Evolutionary conservation across 2,329 filamentous ascomycete genomes (phyloP), one percentile per base, ranked within the genome.

Genomic region (Cladophialophora exuberans): DNA sequence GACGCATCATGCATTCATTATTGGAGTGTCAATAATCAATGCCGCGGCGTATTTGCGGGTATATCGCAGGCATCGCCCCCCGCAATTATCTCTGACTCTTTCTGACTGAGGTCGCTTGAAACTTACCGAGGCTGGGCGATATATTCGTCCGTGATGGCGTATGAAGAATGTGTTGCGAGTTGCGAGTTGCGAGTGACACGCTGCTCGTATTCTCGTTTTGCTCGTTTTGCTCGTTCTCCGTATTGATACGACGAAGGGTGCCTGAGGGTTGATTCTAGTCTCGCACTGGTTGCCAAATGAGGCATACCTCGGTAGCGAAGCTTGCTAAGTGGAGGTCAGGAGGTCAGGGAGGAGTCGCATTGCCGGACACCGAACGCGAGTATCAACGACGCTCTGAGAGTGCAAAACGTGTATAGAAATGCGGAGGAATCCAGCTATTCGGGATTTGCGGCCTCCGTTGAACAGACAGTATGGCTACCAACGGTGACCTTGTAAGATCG

Each of bases 11-110:
- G n/a, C n/a, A n/a, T n/a, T n/a, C n/a, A n/a, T n/a, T n/a, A n/a
- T n/a, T n/a, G n/a, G n/a, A n/a, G n/a, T n/a, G n/a, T n/a, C n/a
- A n/a, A n/a, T n/a, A n/a, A n/a, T n/a, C 4, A 17, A n/a, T 38
- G 35, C 46, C 46, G 46, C 46, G 46, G 46, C 23, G 33, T 17
- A 38, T 39, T 30, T 6, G 46, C 46, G 46, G 46, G 17, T 49
- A 49, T 38, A 20, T 10, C 17, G 18, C 3, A 42, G 23, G 9
- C 15, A 22, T 10, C 9, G 13, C 35, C 6, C 46, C 45, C 46
- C 46, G 46, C 46, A 31, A 25, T 22, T 36, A 22, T 18, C 11
- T 36, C 4, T 49, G n/a, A n/a, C 23, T 25, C 22, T 25, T 30
- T 18, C n/a, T 35, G n/a, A 23, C 18, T 42, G 18, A 22, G 22